phyloP scores from a whole-genome alignment of 176 grass and related monocot genomes.

The Eremochloa ophiuroides region DNA sequence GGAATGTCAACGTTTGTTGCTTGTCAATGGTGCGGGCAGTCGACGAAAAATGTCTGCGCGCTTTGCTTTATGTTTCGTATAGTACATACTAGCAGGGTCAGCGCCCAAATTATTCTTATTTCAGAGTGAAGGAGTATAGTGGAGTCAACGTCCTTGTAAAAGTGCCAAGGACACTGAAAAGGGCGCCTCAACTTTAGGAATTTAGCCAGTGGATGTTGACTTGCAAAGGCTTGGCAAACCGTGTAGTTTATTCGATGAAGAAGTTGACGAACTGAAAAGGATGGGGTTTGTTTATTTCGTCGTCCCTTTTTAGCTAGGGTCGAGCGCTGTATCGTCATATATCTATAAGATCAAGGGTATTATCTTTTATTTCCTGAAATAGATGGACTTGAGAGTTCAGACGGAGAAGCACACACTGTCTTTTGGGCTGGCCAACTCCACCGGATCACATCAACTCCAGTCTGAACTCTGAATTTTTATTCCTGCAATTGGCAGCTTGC shows the following conservation, averaged over 20 bases:
- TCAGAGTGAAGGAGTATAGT: background rate
- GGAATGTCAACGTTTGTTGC: background rate
- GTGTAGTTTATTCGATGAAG: background rate
- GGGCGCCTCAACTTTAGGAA: background rate
- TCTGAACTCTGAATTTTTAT: conserved; percentile 18
- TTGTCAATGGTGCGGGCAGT: background rate
- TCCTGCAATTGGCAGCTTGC: conserved; percentile 1
- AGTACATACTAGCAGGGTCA: background rate
- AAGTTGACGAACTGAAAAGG: conserved; percentile 29
- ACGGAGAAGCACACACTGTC: background rate
- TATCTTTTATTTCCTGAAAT: background rate
- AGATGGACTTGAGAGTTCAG: background rate
- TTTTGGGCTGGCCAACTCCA: conserved; percentile 32
- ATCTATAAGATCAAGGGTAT: background rate
- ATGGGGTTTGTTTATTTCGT: background rate
- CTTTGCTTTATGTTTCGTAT: conserved; percentile 28
- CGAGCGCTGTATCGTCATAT: conserved; percentile 1
- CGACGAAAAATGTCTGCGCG: conserved; percentile 1
- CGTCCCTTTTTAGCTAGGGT: background rate
- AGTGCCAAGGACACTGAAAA: background rate
- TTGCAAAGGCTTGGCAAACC: background rate
- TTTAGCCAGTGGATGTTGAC: conserved; percentile 7
- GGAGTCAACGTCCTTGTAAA: conserved; percentile 21
- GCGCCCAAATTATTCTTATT: background rate
- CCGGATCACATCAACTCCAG: background rate